A percentile compares a stretch with the other conserved stretches of the same genome.
These are phyloP conservation scores for Carex myosuroides DNA, from an alignment of 176 grass and related monocot species.

Conservation along the genomic window DNA sequence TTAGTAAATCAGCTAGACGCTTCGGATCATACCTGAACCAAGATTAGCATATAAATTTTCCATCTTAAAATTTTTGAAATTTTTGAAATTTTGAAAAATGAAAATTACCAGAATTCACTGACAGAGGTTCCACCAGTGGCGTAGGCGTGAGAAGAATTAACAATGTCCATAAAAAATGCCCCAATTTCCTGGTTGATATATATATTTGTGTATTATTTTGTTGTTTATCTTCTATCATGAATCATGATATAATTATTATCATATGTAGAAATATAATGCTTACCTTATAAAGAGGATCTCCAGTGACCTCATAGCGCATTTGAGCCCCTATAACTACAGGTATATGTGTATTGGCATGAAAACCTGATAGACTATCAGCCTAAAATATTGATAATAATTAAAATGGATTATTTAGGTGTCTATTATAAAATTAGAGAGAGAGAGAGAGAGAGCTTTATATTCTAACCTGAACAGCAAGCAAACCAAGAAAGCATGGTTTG, in stretches of 20 bases:
- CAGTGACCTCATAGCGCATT: constrained; percentile 87
- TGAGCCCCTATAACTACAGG: constrained; percentile 75
- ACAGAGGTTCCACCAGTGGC: constrained; percentile 87
- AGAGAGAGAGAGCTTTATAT: background rate
- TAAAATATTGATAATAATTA: constrained; percentile 19
- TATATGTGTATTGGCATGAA: constrained; percentile 92
- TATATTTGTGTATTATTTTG: background rate
- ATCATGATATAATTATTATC: background rate
- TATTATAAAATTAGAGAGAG: background rate
- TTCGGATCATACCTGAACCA: constrained; percentile 62
- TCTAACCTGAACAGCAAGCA: constrained; percentile 79
- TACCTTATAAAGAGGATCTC: constrained; percentile 95
- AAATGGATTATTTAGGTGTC: background rate
- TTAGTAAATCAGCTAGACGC: constrained; percentile 49
- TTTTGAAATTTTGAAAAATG: background rate
- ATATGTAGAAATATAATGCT: constrained; percentile 5
- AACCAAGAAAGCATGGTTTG: constrained; percentile 89
- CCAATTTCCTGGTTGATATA: constrained; percentile 56
- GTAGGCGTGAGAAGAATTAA: constrained; percentile 88
- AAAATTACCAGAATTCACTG: constrained; percentile 79
- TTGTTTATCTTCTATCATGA: background rate
- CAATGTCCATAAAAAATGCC: constrained; percentile 65
- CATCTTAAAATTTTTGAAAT: background rate
- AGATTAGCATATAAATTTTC: background rate
- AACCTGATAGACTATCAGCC: constrained; percentile 76